Base-by-base conservation (phyloP, 2,329 filamentous ascomycete genomes). In the Hymenoscyphus repandus region DNA sequence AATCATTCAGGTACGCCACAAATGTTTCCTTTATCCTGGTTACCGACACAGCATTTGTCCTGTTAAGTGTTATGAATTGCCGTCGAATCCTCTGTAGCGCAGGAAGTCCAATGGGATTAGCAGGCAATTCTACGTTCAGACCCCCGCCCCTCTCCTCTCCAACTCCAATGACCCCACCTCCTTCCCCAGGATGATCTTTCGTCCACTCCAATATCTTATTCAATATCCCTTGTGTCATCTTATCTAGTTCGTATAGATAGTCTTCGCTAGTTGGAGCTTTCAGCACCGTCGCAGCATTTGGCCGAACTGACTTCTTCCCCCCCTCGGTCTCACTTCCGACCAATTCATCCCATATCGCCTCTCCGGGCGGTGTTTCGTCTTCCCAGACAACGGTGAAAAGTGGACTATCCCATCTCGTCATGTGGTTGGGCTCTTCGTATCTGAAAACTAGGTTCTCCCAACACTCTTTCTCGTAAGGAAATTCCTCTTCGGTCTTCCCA, bases 371-470 rank as follows among this genome's bases (percentile, higher is more conserved):
- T 51, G 76, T 76, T 50, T 78, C 78, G 65, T 95, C 89, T 40
- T 90, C 84, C 75, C 85, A 88, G 10, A 89, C 77, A 0, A 93
- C 76, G 3, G 86, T 86, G 69, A 92, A 93, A 2, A 93, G 75
- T 1, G 89, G 88, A 49, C 84, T 86, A 66, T 95, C 88, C 89
- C 89, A 95, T 39, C 88, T 74, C 2, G 79, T 85, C 86, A 92
- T 91, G 18, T 84, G 80, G 65, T 92, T 93, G 12, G 89, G 88
- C 69, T 95, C 88, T 68, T 95, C 88, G 65, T 91, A 91, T 49
- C 88, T 77, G 65, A 89, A 92, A 32, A 67, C 65, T 30, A 68
- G 48, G 48, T 68, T 68, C 12, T 66, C 62, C 59, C 65, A 64
- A 15, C 62, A 62, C 6, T 61, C 60, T 12, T 33, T 55, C 20